Evolutionary conservation across 495 filamentous ascomycete species (phyloP).

Genomic region (Hapsidospora chrysogenum): DNA sequence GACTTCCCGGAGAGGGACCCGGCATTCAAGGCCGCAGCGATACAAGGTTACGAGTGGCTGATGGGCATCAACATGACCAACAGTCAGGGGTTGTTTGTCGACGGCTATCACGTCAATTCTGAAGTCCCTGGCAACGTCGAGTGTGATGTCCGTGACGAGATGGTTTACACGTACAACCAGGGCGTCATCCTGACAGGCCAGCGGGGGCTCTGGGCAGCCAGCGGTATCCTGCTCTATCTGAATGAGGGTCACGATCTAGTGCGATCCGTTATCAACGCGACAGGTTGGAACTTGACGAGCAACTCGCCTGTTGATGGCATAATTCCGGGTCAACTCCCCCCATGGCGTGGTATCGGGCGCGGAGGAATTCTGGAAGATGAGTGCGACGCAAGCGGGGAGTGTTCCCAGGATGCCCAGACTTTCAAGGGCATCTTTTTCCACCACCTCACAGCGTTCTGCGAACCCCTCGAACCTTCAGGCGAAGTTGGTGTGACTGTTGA

Average conservation of each 20-base stretch:
- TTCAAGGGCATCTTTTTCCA: conserved; percentile 96
- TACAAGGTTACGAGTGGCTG: conserved; percentile 74
- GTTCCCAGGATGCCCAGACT: conserved; percentile 74
- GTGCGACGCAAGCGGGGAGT: conserved; percentile 60
- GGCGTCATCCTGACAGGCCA: conserved; percentile 81
- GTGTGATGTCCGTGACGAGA: conserved; percentile 69
- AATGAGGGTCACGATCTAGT: conserved; percentile 64
- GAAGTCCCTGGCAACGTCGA: conserved; percentile 31
- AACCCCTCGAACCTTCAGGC: conserved; percentile 29
- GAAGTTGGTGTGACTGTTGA: conserved; percentile 3
- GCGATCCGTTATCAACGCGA: conserved; percentile 53
- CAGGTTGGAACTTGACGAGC: conserved; percentile 43
- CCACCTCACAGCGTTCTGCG: conserved; percentile 71
- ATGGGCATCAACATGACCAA: conserved; percentile 68
- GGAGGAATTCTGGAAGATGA: conserved; percentile 70
- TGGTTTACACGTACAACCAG: conserved; percentile 95
- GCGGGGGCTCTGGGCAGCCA: conserved; percentile 62
- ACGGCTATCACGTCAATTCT: conserved; percentile 72
- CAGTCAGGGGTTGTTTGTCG: conserved; percentile 56
- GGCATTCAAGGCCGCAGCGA: conserved; percentile 49
- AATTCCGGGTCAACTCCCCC: conserved; percentile 12
- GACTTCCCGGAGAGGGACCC: conserved; percentile 34
- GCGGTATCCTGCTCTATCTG: conserved; percentile 49
- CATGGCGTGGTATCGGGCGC: conserved; percentile 62
- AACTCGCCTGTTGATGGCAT: conserved; percentile 15